These are phyloP conservation scores for Nemania sp. DNA, from an alignment of 2,329 filamentous ascomycete species.

Conservation along the genomic window DNA sequence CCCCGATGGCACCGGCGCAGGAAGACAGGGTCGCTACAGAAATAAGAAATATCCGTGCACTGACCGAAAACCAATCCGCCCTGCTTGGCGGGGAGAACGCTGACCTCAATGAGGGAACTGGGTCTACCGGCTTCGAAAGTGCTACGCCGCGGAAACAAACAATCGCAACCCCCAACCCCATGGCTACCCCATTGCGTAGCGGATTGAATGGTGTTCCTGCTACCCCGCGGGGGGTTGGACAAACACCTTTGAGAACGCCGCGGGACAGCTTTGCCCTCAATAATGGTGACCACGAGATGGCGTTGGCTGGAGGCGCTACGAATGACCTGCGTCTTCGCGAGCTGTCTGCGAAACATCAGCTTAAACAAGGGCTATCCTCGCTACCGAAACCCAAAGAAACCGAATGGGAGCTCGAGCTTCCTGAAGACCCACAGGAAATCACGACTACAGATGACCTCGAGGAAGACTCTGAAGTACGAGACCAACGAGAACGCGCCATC, in stretches of 20 bases:
- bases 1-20: constrained; percentile 85
- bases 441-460: constrained; percentile 55
- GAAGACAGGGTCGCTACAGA: constrained; percentile 97
- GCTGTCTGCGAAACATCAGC: constrained; percentile 65
- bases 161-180: constrained; percentile 89
- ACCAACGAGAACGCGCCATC: constrained; percentile 74
- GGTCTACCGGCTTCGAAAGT: constrained; percentile 86
- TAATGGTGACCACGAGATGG: constrained; percentile 64
- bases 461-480: constrained; percentile 70
- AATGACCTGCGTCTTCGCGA: constrained; percentile 74
- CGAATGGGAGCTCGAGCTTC: constrained; percentile 91
- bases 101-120: constrained; percentile 77
- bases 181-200: constrained; percentile 83
- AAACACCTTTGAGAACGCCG: constrained; percentile 85
- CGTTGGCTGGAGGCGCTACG: constrained; percentile 73
- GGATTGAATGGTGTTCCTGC: constrained; percentile 65
- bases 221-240: constrained; percentile 70
- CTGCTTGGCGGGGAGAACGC: constrained; percentile 93
- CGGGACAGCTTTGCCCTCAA: constrained; percentile 88
- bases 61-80: constrained; percentile 93
- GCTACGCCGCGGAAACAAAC: constrained; percentile 78
- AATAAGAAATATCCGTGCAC: constrained; percentile 86
- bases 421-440: constrained; percentile 74
- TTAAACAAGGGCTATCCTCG: constrained; percentile 75
- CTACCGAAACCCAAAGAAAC: constrained; percentile 91